These are phyloP conservation scores for Mortierella sp. DNA, from an alignment of 371 early-diverging fungal species.

Conservation along the genomic window DNA sequence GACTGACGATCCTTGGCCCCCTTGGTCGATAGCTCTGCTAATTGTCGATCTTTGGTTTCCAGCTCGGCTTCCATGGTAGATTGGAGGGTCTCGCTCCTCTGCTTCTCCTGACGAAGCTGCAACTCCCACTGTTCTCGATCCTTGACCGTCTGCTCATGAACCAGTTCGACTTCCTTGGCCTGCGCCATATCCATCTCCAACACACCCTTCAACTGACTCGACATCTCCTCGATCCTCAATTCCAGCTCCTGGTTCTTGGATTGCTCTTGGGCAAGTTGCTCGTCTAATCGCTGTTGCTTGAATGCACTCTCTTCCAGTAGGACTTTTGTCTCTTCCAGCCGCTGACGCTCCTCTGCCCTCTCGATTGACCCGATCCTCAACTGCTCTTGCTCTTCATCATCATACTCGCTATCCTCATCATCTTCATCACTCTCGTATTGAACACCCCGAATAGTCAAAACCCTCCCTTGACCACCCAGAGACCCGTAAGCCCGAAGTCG, in stretches of 20 bases:
- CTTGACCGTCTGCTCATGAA: conserved; percentile 9
- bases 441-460: conserved; percentile 7
- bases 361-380: not conserved
- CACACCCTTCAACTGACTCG: conserved; percentile 13
- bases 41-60: conserved; percentile 13
- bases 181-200: conserved; percentile 19
- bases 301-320: conserved; percentile 23
- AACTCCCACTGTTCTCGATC: conserved; percentile 25
- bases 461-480: conserved; percentile 9
- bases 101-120: conserved; percentile 12
- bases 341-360: conserved; percentile 12
- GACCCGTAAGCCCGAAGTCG: conserved; percentile 30
- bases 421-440: not conserved
- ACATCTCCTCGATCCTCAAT: conserved; percentile 16
- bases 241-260: conserved; percentile 14
- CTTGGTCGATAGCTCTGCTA: conserved; percentile 2
- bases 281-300: conserved; percentile 16
- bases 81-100: conserved; percentile 16
- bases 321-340: conserved; percentile 14
- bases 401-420: not conserved
- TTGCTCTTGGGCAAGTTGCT: conserved; percentile 25
- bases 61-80: not conserved
- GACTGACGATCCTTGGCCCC: not conserved
- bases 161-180: conserved; percentile 14
- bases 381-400: conserved; percentile 15